A percentile compares a stretch with the other conserved stretches of the same genome.
phyloP scores from a whole-genome alignment of 768 basidiomycete genomes.

The Psilocybe sp. region DNA sequence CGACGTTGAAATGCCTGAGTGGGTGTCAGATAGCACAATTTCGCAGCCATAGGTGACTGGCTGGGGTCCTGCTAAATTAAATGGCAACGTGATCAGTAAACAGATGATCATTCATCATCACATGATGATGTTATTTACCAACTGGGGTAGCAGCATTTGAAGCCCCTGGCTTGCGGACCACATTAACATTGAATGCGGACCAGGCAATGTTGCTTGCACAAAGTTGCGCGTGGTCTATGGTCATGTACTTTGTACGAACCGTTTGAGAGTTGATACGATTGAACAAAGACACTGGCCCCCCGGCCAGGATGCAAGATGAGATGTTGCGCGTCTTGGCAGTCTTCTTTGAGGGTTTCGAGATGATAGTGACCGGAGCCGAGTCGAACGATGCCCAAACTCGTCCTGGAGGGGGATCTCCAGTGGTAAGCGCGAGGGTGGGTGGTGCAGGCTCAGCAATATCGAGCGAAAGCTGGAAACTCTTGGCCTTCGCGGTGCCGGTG shows the following conservation, averaged over 20 bases:
- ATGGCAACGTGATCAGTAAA: slow-evolving; percentile 26
- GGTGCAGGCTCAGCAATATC: slow-evolving; percentile 79
- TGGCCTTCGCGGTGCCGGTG: slow-evolving; percentile 83
- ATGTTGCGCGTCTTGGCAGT: slow-evolving; percentile 93
- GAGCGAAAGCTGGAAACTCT: slow-evolving; percentile 84
- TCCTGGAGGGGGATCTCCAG: slow-evolving; percentile 46
- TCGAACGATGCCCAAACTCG: slow-evolving; percentile 90
- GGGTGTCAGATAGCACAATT: slow-evolving; percentile 79
- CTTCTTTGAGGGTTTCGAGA: slow-evolving; percentile 97
- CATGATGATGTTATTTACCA: slow-evolving; percentile 55
- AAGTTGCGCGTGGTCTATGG: slow-evolving; percentile 77
- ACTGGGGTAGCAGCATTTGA: slow-evolving; percentile 51
- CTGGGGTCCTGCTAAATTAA: slow-evolving; percentile 58
- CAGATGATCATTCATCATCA: slow-evolving; percentile 34
- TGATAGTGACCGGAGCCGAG: slow-evolving; percentile 89
- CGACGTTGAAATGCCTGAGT: slow-evolving; percentile 82
- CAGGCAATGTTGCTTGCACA: slow-evolving; percentile 90
- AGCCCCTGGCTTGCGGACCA: slow-evolving; percentile 65
- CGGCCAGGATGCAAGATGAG: slow-evolving; percentile 85
- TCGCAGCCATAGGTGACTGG: slow-evolving; percentile 92
- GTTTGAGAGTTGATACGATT: slow-evolving; percentile 97
- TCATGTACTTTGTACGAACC: slow-evolving; percentile 97
- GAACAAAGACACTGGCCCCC: slow-evolving; percentile 89
- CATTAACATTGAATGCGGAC: slow-evolving; percentile 94
- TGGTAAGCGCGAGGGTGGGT: slow-evolving; percentile 43